Base-by-base conservation (phyloP, 148 eudicot species). In the Pharnaceum exiguum region DNA sequence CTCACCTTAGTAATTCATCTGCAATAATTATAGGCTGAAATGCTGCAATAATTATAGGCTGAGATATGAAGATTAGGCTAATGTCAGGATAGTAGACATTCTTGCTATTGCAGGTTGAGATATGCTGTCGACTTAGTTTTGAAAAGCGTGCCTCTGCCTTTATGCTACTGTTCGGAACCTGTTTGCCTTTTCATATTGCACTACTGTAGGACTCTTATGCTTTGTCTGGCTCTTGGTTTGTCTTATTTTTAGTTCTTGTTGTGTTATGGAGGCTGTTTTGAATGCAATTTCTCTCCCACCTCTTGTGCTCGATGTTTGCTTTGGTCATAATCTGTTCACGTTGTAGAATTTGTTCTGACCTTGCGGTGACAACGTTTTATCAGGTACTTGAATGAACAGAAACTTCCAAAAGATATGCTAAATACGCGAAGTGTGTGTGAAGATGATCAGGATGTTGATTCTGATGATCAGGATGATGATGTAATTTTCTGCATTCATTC, bases 341-440 rank as follows among this genome's bases (percentile, higher is more conserved):
- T 16, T 39, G 22, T 30, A 2, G 51, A 16, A 18, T 21, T 49
- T 25, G 8, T 55, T 13, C 47, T 66, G 36, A 50, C 42, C 29
- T 58, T 53, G 11, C 39, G 26, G 59, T 44, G 17, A 0, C 55
- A 43, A 57, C 44, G 57, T 26, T 77, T 46, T 40, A 39, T 65
- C 79, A 93, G 99, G 79, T 93, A 88, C 81, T 78, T 93, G 66
- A 83, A 60, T 39, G 90, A 84, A 58, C 91, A 76, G 69, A 86
- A 77, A 77, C 89, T 89, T 68, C 95, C 99, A 35, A 69, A 82
- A 55, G 62, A 78, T 63, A 93, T 93, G 99, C 53, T 77, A 65
- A 77, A 59, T 70, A 39, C 86, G 80, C 90, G 73, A 68, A 69
- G 72, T 51, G 66, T 61, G 62, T 72, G 56, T 46, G 76, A 71